These are phyloP conservation scores for Floccularia luteovirens DNA, from an alignment of 768 basidiomycete genomes.

Conservation along the genomic window DNA sequence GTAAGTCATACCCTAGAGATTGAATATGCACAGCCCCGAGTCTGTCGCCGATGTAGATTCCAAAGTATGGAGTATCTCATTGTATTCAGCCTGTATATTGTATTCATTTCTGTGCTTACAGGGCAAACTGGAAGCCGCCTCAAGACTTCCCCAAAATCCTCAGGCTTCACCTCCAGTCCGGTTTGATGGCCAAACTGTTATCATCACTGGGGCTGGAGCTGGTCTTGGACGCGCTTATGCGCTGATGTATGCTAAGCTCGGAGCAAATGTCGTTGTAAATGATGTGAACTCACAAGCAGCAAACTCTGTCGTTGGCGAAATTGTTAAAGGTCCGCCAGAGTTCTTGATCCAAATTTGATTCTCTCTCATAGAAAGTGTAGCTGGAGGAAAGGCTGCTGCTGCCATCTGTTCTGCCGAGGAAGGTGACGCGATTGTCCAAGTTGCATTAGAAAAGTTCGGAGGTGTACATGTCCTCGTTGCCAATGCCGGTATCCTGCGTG, in stretches of 20 bases:
- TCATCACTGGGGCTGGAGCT: constrained; percentile 92
- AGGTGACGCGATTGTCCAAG: constrained; percentile 82
- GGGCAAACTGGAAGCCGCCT: constrained; percentile 59
- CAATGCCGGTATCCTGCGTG: constrained; percentile 91
- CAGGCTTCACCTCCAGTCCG: constrained; percentile 66
- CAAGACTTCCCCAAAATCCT: constrained; percentile 54
- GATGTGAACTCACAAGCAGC: constrained; percentile 88
- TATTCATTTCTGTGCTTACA: constrained; percentile 9
- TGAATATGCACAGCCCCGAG: constrained; percentile 42
- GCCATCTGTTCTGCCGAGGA: constrained; percentile 88
- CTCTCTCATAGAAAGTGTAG: constrained; percentile 25
- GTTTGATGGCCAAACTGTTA: constrained; percentile 85
- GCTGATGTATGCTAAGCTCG: constrained; percentile 82
- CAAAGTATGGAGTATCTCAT: constrained; percentile 23
- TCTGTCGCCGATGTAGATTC: constrained; percentile 56
- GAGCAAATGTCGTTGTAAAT: constrained; percentile 96
- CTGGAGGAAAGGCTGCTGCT: constrained; percentile 82
- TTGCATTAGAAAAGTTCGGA: constrained; percentile 82
- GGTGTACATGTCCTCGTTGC: constrained; percentile 82
- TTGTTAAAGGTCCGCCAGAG: constrained; percentile 54
- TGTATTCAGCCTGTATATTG: background rate
- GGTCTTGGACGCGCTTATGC: constrained; percentile 93
- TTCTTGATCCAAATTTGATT: background rate
- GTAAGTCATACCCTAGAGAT: background rate
- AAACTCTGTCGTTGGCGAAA: constrained; percentile 78